These are phyloP conservation scores for Triticum monococcum DNA, from an alignment of 176 grass and related monocot genomes.

Conservation along the genomic window DNA sequence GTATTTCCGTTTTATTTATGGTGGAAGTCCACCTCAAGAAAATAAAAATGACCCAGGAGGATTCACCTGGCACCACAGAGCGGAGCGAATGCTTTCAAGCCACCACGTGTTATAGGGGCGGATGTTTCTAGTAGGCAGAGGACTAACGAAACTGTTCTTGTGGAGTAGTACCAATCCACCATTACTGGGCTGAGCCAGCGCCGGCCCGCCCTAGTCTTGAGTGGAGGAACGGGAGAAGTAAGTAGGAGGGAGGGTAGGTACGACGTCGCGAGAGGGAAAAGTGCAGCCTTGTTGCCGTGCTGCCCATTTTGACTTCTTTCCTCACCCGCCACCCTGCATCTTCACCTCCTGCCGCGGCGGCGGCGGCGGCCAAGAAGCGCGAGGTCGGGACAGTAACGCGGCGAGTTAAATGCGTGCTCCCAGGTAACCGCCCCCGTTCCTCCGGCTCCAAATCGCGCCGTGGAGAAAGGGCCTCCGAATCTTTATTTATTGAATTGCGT, in stretches of 20 bases:
- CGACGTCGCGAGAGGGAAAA: not conserved
- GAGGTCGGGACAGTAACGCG: too few species aligned
- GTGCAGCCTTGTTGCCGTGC: not conserved
- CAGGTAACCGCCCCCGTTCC: not conserved
- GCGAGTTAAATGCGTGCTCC: not conserved
- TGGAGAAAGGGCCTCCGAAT: not conserved
- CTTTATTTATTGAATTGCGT: not conserved
- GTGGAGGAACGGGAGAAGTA: too few species aligned
- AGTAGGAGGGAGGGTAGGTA: not conserved
- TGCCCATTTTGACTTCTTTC: not conserved
- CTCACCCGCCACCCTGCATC: not conserved
- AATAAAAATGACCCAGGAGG: not conserved
- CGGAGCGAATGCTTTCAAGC: not conserved
- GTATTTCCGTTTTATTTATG: too few species aligned
- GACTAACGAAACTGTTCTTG: not conserved
- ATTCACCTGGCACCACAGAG: not conserved
- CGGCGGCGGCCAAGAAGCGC: slow-evolving; percentile 14
- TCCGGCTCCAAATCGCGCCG: slow-evolving; percentile 8
- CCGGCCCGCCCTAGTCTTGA: too few species aligned
- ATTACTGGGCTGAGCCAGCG: too few species aligned
- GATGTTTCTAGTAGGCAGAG: too few species aligned
- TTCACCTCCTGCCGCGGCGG: slow-evolving; percentile 9
- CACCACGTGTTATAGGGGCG: not conserved
- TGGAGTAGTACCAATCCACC: too few species aligned
- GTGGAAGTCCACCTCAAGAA: too few species aligned